A percentile compares a stretch with the other conserved stretches of the same genome.
These are phyloP conservation scores for Kurtzmaniella natalensis DNA, from an alignment of 1,139 yeast genomes.

Conservation along the genomic window DNA sequence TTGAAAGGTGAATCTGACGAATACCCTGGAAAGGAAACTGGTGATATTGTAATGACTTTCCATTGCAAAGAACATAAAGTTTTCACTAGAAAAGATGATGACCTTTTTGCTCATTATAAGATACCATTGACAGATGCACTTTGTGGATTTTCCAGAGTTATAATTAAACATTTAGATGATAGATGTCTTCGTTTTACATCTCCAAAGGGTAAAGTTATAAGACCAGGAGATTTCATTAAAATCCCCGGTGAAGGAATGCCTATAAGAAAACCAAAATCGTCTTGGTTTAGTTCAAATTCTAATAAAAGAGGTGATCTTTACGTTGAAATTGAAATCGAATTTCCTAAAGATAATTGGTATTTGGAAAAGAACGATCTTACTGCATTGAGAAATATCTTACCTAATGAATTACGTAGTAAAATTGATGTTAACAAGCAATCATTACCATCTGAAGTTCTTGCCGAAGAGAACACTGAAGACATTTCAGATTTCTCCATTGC, in stretches of 20 bases:
- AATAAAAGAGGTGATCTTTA: constrained; percentile 66
- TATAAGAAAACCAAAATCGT: constrained; percentile 24
- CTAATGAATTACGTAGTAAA: constrained; percentile 31
- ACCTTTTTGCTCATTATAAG: constrained; percentile 55
- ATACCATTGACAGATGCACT: constrained; percentile 78
- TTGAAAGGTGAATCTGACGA: constrained; percentile 76
- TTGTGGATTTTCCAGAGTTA: constrained; percentile 68
- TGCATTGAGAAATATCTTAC: constrained; percentile 52
- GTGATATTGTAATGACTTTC: constrained; percentile 68
- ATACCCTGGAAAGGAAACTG: constrained; percentile 68
- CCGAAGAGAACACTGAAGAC: constrained; percentile 38
- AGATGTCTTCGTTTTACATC: constrained; percentile 62
- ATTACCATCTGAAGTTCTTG: constrained; percentile 22
- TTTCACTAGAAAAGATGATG: constrained; percentile 59
- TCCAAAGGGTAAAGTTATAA: constrained; percentile 71
- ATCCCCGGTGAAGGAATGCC: constrained; percentile 89
- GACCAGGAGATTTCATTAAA: constrained; percentile 71
- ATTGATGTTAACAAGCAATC: constrained; percentile 19
- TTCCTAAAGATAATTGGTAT: constrained; percentile 83
- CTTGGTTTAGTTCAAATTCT: constrained; percentile 29
- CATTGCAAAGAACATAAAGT: constrained; percentile 40
- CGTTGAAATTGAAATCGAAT: constrained; percentile 65
- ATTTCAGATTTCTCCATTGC: constrained; percentile 38
- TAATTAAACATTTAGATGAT: constrained; percentile 78
- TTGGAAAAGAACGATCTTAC: constrained; percentile 58